Conservation (phyloP, 768 basidiomycete genomes). For the Glaciozyma martinii region DNA sequence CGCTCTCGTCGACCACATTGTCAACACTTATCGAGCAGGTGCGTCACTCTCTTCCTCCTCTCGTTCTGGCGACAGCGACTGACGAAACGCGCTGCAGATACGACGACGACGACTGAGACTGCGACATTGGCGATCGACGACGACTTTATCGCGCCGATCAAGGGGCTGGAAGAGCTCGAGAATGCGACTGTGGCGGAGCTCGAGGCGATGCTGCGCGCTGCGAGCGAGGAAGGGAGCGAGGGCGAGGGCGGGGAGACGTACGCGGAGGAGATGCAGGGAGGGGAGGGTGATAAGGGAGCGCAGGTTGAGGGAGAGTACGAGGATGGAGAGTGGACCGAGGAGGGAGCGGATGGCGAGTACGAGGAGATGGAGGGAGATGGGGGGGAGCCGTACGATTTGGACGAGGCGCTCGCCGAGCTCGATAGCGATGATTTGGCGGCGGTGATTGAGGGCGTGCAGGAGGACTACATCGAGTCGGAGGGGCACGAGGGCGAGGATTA, state of each 20-base stretch:
- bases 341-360: background rate
- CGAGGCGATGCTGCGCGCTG: no score
- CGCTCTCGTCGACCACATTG: constrained; percentile 27
- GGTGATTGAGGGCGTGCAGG: constrained; percentile 21
- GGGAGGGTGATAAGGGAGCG: background rate
- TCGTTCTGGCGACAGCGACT: background rate
- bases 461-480: constrained; percentile 11
- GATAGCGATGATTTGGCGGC: constrained; percentile 23
- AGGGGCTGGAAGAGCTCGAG: no score
- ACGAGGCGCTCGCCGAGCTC: constrained; percentile 20
- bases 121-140: background rate
- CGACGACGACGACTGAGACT: background rate
- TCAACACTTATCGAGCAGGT: constrained; percentile 7
- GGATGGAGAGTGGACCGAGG: background rate
- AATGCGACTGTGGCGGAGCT: no score
- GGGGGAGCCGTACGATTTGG: background rate
- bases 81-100: background rate
- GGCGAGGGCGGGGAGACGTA: background rate
- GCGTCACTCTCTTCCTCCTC: background rate
- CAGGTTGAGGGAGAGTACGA: background rate
- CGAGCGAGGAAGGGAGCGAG: background rate
- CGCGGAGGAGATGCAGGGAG: no score
- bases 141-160: background rate
- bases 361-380: background rate
- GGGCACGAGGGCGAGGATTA: background rate